A percentile compares a stretch with the other conserved stretches of the same genome.
These are phyloP conservation scores for Przewalskia tangutica DNA, from an alignment of 257 asterid genomes.

Conservation along the genomic window DNA sequence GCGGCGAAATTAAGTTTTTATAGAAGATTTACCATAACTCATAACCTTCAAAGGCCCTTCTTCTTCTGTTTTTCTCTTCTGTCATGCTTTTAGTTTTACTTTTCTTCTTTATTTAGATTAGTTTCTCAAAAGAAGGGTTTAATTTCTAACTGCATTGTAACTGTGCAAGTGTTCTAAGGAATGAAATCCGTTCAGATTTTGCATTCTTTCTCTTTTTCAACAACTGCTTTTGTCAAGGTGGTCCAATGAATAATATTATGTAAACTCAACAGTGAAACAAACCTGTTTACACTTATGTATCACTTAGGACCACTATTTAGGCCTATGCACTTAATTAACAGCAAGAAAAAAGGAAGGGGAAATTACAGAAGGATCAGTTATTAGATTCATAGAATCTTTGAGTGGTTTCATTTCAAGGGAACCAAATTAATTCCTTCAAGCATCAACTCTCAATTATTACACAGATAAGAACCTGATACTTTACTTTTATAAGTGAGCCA, in stretches of 20 bases:
- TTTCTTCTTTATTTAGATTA: neutral
- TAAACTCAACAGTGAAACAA: neutral
- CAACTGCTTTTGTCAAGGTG: neutral
- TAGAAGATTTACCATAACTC: too few species aligned
- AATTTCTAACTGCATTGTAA: conserved; percentile 2
- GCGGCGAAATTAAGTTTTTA: neutral
- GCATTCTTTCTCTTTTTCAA: neutral
- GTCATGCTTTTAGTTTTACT: neutral
- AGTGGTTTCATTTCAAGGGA: conserved; percentile 2
- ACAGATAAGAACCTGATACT: conserved; percentile 57
- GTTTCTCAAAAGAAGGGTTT: conserved; percentile 8
- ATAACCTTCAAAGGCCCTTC: neutral
- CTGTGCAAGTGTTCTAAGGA: conserved; percentile 7
- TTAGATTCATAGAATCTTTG: conserved; percentile 22
- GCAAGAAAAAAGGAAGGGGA: conserved; percentile 1
- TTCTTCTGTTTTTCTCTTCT: neutral
- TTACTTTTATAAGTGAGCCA: conserved; percentile 16
- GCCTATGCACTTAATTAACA: neutral
- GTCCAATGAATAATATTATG: neutral
- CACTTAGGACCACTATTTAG: neutral
- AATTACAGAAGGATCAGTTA: conserved; percentile 8
- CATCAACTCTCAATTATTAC: conserved; percentile 22
- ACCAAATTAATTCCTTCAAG: conserved; percentile 18
- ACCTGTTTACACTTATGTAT: neutral
- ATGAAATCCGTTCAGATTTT: conserved; percentile 18